Conservation (phyloP, 345 rosid species). For the Citrus maxima region DNA sequence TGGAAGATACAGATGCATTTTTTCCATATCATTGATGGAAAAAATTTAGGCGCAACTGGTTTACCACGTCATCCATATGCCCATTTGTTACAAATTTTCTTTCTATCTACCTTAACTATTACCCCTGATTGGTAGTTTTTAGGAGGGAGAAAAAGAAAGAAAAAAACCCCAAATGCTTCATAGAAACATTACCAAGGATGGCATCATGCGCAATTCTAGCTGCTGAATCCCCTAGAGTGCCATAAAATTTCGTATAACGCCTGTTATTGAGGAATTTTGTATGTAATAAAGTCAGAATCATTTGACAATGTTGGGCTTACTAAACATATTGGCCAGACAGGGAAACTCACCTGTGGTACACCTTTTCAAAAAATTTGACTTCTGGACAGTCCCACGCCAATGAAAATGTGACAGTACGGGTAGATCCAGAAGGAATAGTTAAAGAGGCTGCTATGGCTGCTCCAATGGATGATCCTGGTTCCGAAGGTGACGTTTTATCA, state of each 20-base stretch:
- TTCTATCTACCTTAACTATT: too few relatives aligned
- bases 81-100: too few relatives aligned
- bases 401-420: conserved; percentile 67
- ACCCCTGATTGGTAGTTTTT: too few relatives aligned
- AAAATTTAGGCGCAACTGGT: too few relatives aligned
- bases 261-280: conserved; percentile 30
- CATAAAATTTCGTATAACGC: conserved; percentile 89
- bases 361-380: conserved; percentile 57
- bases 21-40: too few relatives aligned
- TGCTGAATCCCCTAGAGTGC: conserved; percentile 74
- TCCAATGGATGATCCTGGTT: conserved; percentile 85
- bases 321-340: not conserved
- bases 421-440: conserved; percentile 63
- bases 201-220: conserved; percentile 79
- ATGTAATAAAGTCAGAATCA: not conserved
- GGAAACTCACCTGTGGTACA: conserved; percentile 66
- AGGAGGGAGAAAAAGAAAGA: too few relatives aligned
- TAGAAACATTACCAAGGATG: conserved; percentile 51
- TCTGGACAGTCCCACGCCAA: conserved; percentile 98
- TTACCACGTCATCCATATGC: too few relatives aligned
- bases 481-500: conserved; percentile 47
- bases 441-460: conserved; percentile 88
- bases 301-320: not conserved
- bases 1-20: too few relatives aligned
- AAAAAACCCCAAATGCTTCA: not conserved